Evolutionary conservation across 2,329 filamentous ascomycete genomes (phyloP).

Genomic region (Pseudocercospora pini-densiflorae): DNA sequence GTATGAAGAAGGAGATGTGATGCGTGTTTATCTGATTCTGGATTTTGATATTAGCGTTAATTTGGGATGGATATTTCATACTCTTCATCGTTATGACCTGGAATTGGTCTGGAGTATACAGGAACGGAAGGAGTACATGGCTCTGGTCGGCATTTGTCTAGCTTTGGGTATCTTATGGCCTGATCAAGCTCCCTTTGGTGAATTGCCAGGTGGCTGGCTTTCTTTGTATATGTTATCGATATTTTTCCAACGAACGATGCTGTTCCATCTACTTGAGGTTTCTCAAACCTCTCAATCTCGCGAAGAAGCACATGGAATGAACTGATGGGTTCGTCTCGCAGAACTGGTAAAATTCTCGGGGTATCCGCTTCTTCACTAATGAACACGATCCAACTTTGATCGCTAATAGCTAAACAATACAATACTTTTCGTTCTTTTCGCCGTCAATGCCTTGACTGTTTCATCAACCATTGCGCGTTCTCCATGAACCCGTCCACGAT

Average conservation of each 20-base stretch:
- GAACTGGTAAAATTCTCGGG: not conserved
- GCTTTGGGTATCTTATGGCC: not conserved
- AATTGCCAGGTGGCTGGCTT: not conserved
- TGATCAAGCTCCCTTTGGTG: not conserved
- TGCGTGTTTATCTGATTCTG: not conserved
- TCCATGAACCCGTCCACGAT: conserved; percentile 76
- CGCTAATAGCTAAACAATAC: not conserved
- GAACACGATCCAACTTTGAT: not conserved
- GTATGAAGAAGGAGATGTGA: not conserved
- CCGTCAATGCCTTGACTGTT: conserved; percentile 14
- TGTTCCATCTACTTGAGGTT: not conserved
- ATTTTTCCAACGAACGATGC: not conserved
- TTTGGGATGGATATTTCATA: not conserved
- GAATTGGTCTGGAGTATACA: too few relatives aligned
- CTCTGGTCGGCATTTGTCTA: not conserved
- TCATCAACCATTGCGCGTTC: conserved; percentile 66
- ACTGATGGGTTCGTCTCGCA: not conserved
- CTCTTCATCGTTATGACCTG: too few relatives aligned
- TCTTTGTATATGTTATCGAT: not conserved
- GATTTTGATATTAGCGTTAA: not conserved
- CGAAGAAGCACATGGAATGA: too few relatives aligned
- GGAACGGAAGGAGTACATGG: not conserved
- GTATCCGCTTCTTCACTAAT: not conserved
- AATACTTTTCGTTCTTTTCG: not conserved
- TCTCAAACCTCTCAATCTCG: too few relatives aligned